Percentiles rank a stretch among this genome's conserved stretches.
Evolutionary conservation across 2,329 filamentous ascomycete genomes (phyloP).

Genomic region (Pyricularia pennisetigena): DNA sequence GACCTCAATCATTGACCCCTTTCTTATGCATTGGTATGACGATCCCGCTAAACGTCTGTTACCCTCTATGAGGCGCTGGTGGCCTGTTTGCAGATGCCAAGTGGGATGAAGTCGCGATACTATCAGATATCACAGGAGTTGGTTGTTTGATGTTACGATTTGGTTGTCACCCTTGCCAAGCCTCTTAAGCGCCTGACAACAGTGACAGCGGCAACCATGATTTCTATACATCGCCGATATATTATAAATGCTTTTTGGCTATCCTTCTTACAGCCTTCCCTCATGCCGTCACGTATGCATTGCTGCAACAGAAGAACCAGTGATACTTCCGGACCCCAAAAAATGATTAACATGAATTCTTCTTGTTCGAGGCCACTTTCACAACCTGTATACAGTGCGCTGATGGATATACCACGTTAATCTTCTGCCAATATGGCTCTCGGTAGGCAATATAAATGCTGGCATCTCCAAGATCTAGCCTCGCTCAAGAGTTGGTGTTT

Average conservation of each 20-base stretch:
- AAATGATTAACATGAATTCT: not conserved
- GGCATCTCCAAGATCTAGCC: not conserved
- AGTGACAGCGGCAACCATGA: not conserved
- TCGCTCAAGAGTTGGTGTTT: not conserved
- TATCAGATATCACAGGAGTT: not conserved
- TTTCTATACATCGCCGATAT: not conserved
- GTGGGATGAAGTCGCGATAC: not conserved
- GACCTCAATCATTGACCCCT: not conserved
- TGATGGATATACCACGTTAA: not conserved
- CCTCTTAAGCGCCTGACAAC: not conserved
- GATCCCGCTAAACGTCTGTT: not conserved
- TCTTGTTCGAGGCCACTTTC: not conserved
- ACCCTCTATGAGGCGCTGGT: not conserved
- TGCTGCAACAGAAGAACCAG: not conserved
- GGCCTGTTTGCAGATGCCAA: not conserved
- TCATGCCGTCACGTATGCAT: not conserved
- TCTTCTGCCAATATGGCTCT: not conserved
- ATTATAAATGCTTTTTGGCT: not conserved
- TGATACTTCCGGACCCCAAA: not conserved
- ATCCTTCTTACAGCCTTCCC: not conserved
- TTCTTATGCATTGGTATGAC: not conserved
- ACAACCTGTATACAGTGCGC: not conserved
- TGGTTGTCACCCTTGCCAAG: not conserved
- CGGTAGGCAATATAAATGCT: not conserved
- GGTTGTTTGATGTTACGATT: not conserved